A percentile compares a stretch with the other conserved stretches of the same genome.
Conservation (phyloP, 1,139 yeast species). For the Arxiozyma telluris region DNA sequence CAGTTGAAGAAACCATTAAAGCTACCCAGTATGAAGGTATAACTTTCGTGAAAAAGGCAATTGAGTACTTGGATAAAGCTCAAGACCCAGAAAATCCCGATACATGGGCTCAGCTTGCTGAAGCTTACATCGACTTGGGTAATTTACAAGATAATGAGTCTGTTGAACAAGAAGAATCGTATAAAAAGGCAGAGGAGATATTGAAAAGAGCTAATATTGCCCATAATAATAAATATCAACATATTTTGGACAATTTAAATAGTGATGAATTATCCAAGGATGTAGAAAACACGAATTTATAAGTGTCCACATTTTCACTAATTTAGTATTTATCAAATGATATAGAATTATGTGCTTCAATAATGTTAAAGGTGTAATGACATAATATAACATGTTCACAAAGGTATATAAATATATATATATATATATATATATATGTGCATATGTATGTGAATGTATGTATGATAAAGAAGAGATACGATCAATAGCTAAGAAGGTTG, state of each 20-base stretch:
- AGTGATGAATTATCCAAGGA: conserved; percentile 8
- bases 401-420: no score
- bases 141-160: conserved; percentile 60
- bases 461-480: no score
- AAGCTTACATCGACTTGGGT: conserved; percentile 71
- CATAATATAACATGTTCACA: no score
- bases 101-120: conserved; percentile 75
- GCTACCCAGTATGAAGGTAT: conserved; percentile 43
- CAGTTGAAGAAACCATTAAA: conserved; percentile 23
- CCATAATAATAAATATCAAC: conserved; percentile 63
- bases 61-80: conserved; percentile 47
- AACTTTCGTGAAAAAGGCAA: conserved; percentile 45
- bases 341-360: no score
- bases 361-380: no score
- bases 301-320: not conserved
- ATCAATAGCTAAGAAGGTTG: no score
- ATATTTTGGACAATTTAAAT: conserved; percentile 38
- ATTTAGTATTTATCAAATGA: no score
- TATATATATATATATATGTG: no score
- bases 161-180: conserved; percentile 53
- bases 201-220: conserved; percentile 62
- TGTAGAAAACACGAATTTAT: conserved; percentile 1
- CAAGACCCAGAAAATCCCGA: conserved; percentile 69
- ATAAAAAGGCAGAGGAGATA: conserved; percentile 56
- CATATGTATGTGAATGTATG: no score